phyloP scores from a whole-genome alignment of 495 filamentous ascomycete species.

The Penicillium coprophilum region DNA sequence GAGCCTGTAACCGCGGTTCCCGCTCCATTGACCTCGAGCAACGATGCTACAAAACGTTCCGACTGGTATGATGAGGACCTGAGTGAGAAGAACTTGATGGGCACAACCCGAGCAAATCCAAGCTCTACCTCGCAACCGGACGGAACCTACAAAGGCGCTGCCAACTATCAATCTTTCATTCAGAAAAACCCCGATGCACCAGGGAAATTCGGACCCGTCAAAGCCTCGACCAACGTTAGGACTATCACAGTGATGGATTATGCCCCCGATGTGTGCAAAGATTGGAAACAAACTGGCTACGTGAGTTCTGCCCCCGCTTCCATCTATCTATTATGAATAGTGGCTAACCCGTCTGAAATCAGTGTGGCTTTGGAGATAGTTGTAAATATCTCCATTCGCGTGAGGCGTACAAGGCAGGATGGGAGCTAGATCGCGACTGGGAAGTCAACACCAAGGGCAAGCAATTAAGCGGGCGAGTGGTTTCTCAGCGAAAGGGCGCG shows the following conservation, averaged over 20 bases:
- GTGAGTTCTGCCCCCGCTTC: neutral
- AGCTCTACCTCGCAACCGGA: slow-evolving; percentile 36
- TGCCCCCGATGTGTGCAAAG: slow-evolving; percentile 93
- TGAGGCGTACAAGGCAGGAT: slow-evolving; percentile 88
- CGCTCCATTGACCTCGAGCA: slow-evolving; percentile 58
- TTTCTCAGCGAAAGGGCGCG: slow-evolving; percentile 55
- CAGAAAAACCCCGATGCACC: slow-evolving; percentile 81
- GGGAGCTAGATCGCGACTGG: slow-evolving; percentile 95
- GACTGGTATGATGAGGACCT: slow-evolving; percentile 79
- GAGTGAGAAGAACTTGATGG: slow-evolving; percentile 61
- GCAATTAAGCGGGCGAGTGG: slow-evolving; percentile 58
- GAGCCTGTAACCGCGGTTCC: slow-evolving; percentile 56
- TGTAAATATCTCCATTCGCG: slow-evolving; percentile 88
- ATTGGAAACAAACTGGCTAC: slow-evolving; percentile 82
- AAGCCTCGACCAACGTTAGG: slow-evolving; percentile 85
- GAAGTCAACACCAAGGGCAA: slow-evolving; percentile 79
- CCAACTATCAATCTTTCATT: slow-evolving; percentile 71
- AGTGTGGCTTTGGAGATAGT: slow-evolving; percentile 8
- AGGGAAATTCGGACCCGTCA: slow-evolving; percentile 75
- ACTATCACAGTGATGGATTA: slow-evolving; percentile 90
- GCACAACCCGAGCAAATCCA: slow-evolving; percentile 50
- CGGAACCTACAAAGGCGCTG: slow-evolving; percentile 75
- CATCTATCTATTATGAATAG: slow-evolving; percentile 34
- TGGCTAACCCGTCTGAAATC: neutral
- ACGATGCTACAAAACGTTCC: slow-evolving; percentile 90